A percentile compares a stretch with the other conserved stretches of the same genome.
Conservation (phyloP, 2,329 filamentous ascomycete genomes). For the Bipolaris bicolor region DNA sequence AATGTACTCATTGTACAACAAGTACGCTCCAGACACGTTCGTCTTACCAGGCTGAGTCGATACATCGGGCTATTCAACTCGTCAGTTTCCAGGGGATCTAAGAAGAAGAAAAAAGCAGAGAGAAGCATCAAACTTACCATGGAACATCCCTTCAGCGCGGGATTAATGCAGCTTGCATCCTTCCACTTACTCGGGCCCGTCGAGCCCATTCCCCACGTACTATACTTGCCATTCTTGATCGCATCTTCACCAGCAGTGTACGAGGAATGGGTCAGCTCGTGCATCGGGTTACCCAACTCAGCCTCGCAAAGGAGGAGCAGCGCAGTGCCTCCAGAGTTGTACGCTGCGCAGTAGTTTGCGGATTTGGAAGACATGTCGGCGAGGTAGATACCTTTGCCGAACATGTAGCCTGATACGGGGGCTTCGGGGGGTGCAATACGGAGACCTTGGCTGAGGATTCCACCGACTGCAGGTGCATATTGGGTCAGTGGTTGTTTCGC, state of each 20-base stretch:
- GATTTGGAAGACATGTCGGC: constrained; percentile 83
- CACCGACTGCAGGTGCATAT: constrained; percentile 60
- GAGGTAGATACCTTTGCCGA: constrained; percentile 87
- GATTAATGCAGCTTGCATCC: constrained; percentile 71
- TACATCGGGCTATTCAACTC: constrained; percentile 32
- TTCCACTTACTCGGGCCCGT: constrained; percentile 74
- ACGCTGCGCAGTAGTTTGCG: constrained; percentile 73
- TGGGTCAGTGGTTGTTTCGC: background rate
- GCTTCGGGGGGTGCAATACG: constrained; percentile 89
- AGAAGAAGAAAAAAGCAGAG: background rate
- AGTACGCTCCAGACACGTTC: constrained; percentile 52
- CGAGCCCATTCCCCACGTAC: constrained; percentile 73
- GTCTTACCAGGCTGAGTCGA: constrained; percentile 56
- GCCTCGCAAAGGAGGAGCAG: constrained; percentile 84
- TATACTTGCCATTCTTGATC: constrained; percentile 63
- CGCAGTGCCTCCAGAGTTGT: constrained; percentile 69
- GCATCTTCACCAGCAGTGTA: constrained; percentile 70
- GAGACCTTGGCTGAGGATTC: constrained; percentile 84
- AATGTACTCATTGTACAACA: constrained; percentile 78
- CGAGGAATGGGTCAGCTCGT: constrained; percentile 63
- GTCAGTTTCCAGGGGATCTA: constrained; percentile 10
- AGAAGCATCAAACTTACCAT: constrained; percentile 63
- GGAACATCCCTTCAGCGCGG: constrained; percentile 68
- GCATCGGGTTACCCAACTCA: constrained; percentile 77
- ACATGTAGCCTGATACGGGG: constrained; percentile 82